Evolutionary conservation across 2,329 filamentous ascomycete genomes (phyloP).

Genomic region (Grosmannia serpens): DNA sequence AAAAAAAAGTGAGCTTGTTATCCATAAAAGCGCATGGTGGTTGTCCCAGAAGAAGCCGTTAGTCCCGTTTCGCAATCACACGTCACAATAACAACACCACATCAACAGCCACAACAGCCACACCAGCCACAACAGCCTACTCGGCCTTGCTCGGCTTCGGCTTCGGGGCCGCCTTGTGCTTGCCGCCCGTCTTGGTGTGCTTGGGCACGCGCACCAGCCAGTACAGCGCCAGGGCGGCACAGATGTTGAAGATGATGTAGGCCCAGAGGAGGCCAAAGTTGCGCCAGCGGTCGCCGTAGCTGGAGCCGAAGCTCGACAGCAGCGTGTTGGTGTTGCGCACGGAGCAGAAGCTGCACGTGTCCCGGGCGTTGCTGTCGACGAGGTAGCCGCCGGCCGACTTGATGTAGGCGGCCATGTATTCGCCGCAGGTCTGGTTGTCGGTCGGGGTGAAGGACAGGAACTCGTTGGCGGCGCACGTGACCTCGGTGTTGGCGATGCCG

Average conservation of each 20-base stretch:
- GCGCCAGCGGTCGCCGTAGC: constrained; percentile 52
- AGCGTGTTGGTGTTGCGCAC: constrained; percentile 40
- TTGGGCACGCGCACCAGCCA: constrained; percentile 16
- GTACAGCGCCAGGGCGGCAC: constrained; percentile 27
- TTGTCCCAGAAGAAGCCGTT: neutral
- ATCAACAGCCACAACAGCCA: too few relatives aligned
- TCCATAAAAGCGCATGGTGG: neutral
- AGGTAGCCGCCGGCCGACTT: constrained; percentile 39
- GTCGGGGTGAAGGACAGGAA: constrained; percentile 54
- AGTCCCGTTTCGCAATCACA: neutral
- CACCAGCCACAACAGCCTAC: neutral
- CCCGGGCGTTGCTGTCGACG: constrained; percentile 32
- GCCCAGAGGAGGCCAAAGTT: constrained; percentile 52
- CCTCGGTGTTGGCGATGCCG: constrained; percentile 54
- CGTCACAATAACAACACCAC: too few relatives aligned
- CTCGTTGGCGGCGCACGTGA: constrained; percentile 60
- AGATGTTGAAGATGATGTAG: constrained; percentile 41
- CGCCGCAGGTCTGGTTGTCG: constrained; percentile 41
- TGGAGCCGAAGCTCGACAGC: constrained; percentile 33
- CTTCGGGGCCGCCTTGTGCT: constrained; percentile 2
- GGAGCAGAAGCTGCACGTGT: constrained; percentile 44
- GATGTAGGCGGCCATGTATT: constrained; percentile 47
- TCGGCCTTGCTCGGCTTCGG: constrained; percentile 6
- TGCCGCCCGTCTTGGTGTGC: constrained; percentile 10
- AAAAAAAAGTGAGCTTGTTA: too few relatives aligned